phyloP scores from a whole-genome alignment of 805 yeast species.

The Wickerhamomyces bisporus region DNA sequence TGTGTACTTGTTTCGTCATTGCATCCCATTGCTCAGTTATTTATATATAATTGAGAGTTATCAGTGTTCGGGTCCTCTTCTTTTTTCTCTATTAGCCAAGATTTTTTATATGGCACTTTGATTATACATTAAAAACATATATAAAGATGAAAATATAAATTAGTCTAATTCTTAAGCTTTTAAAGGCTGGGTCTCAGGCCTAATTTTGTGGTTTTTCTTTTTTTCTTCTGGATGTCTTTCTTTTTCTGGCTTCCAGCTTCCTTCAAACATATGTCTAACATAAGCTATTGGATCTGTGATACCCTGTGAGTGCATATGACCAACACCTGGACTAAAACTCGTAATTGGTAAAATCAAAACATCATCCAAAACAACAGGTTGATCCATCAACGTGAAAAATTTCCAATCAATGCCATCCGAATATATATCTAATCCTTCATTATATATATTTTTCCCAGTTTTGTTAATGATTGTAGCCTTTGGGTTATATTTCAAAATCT shows the following conservation, averaged over 20 bases:
- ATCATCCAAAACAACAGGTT: constrained; percentile 58
- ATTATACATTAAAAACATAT: too few species aligned
- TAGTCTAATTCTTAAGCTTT: too few species aligned
- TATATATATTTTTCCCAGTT: constrained; percentile 21
- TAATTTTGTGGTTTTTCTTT: not conserved
- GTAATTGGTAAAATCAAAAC: constrained; percentile 70
- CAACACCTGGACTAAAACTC: constrained; percentile 61
- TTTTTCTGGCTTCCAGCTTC: constrained; percentile 49
- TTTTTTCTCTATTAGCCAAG: too few species aligned
- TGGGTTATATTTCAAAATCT: constrained; percentile 18
- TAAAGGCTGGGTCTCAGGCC: too few species aligned
- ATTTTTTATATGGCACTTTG: too few species aligned
- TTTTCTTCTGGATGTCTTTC: constrained; percentile 8
- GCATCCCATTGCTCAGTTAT: too few species aligned
- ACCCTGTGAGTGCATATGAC: constrained; percentile 58
- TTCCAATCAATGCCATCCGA: constrained; percentile 49
- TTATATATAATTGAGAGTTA: too few species aligned
- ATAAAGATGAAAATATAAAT: too few species aligned
- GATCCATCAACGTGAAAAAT: constrained; percentile 52
- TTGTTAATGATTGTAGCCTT: constrained; percentile 9
- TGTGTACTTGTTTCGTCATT: too few species aligned
- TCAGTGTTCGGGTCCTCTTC: too few species aligned
- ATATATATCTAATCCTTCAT: constrained; percentile 23
- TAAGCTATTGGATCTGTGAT: constrained; percentile 45
- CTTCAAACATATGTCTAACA: constrained; percentile 59